Conservation (phyloP, 345 rosid species). For the Ceriops tagal region DNA sequence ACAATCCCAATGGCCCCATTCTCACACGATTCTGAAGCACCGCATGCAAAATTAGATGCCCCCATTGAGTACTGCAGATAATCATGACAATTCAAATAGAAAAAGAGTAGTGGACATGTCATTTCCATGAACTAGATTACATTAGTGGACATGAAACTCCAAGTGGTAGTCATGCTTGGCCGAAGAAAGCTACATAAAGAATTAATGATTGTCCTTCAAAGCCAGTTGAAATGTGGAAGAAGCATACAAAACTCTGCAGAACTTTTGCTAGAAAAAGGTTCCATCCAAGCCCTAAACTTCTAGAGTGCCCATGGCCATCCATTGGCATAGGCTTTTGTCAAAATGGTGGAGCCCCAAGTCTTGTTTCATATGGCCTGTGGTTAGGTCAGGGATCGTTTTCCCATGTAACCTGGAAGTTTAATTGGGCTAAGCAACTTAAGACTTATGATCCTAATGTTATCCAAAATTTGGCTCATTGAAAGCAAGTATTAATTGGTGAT, state of each 20-base stretch:
- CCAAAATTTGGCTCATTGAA: no score
- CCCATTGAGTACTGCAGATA: background rate
- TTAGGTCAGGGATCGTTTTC: slow-evolving; percentile 30
- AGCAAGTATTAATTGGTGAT: no score
- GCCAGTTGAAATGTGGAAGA: slow-evolving; percentile 4
- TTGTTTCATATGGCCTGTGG: slow-evolving; percentile 8
- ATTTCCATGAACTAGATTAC: slow-evolving; percentile 16
- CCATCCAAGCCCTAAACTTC: background rate
- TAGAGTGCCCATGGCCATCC: background rate
- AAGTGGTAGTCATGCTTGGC: background rate
- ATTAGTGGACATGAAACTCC: background rate
- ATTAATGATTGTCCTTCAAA: slow-evolving; percentile 18
- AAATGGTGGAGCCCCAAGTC: slow-evolving; percentile 31
- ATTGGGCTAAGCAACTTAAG: slow-evolving; percentile 10
- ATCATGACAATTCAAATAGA: background rate
- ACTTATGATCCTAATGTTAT: background rate
- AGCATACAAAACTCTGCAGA: slow-evolving; percentile 9
- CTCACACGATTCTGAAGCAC: background rate
- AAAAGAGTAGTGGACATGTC: slow-evolving; percentile 14
- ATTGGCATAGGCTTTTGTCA: slow-evolving; percentile 18
- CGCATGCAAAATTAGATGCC: background rate
- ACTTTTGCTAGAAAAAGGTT: background rate
- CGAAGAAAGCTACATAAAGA: background rate
- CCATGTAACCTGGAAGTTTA: background rate
- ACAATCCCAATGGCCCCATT: background rate